Base-by-base conservation (phyloP, 345 rosid species). In the Salix koriyanagi region DNA sequence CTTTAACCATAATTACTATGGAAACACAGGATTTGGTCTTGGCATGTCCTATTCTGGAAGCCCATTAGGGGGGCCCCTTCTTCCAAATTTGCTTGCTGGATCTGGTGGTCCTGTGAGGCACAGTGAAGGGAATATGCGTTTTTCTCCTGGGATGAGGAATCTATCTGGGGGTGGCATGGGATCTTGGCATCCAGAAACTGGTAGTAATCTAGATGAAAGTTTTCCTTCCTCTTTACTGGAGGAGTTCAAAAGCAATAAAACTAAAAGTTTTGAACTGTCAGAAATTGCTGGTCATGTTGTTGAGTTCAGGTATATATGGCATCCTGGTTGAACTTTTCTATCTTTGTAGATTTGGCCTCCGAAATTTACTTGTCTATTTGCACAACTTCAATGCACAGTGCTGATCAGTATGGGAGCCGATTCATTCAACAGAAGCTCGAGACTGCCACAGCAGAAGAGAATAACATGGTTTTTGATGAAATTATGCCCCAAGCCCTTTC, bases 391-490 rank as follows among this genome's bases (percentile, higher is more conserved):
- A 65, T 78, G 64, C 60, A 61, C 96, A 93, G 97, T 85, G 88
- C 94, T 25, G 97, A 93, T 86, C 97, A 93, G 83, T 94, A 94
- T 67, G 98, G 98, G 28, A 94, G 98, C 79, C 92, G 98, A 34
- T 94, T 92, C 83, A 94, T 94, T 82, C 98, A 94, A 77, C 98
- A 94, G 83, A 92, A 91, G 84, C 98, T 94, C 14, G 98, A 94
- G 89, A 90, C 93, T 77, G 97, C 98, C 36, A 87, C 92, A 44
- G 60, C 78, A n/a, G 97, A 88, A 56, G 98, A 94, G 86, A 94
- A 89, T 80, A 83, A 84, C 85, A 94, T 94, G 95, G 92, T 94
- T 50, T 94, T 91, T 77, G 83, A 81, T 79, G 98, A 94, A 86
- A 92, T 94, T 64, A 91, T 94, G 94, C 95, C 97, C 12, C 89